Evolutionary conservation across 2,329 filamentous ascomycete species (phyloP).

Genomic region (Diaporthe caulivora): DNA sequence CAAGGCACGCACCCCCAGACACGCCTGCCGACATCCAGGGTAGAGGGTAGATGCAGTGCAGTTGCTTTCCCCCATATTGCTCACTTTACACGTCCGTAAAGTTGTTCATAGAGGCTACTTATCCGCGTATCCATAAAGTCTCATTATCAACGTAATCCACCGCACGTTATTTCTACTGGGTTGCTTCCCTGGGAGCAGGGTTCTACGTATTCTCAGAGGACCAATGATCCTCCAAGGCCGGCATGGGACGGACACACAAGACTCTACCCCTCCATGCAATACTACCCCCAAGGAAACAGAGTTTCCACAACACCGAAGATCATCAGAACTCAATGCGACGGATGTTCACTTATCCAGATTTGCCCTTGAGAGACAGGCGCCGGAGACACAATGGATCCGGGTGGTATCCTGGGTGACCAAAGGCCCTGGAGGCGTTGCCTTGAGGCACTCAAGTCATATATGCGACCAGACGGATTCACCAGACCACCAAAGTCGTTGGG

Average conservation of each 20-base stretch:
- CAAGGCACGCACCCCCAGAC: neutral
- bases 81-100: neutral
- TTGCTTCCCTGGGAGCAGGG: neutral
- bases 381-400: neutral
- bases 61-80: too few relatives aligned
- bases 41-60: too few relatives aligned
- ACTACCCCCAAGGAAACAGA: neutral
- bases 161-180: fast-evolving
- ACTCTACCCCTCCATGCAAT: neutral
- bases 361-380: neutral
- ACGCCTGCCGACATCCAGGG: neutral
- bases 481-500: too few relatives aligned
- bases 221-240: neutral
- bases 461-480: neutral
- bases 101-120: neutral
- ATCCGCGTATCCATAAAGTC: neutral
- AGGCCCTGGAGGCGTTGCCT: neutral
- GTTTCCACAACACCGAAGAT: neutral
- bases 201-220: neutral
- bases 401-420: neutral
- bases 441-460: neutral
- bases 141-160: too few relatives aligned
- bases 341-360: neutral
- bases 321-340: neutral
- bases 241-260: neutral